Conservation (phyloP, 352 stramenopile genomes). For the Blastocystis sp. region DNA sequence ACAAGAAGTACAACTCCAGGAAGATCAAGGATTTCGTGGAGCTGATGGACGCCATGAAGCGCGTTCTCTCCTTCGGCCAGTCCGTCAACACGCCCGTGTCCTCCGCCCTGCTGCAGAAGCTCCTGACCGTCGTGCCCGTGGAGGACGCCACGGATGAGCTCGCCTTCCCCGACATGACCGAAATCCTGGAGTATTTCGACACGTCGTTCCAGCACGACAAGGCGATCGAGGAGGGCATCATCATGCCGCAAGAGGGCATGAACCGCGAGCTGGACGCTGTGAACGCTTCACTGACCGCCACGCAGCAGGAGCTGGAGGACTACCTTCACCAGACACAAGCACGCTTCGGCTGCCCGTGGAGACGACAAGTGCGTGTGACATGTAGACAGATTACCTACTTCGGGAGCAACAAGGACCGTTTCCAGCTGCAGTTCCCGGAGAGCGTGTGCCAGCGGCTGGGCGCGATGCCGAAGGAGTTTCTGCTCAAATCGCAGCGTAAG, state of each 20-base stretch:
- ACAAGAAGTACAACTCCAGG: constrained; percentile 86
- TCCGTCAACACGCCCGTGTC: constrained; percentile 76
- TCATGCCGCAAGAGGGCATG: constrained; percentile 88
- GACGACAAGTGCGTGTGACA: neutral
- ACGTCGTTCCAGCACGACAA: constrained; percentile 89
- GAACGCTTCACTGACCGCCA: constrained; percentile 74
- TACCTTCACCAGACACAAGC: constrained; percentile 80
- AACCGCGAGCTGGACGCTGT: constrained; percentile 84
- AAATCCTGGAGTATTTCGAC: constrained; percentile 89
- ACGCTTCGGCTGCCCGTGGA: constrained; percentile 73
- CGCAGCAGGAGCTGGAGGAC: constrained; percentile 76
- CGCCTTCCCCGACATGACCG: constrained; percentile 83
- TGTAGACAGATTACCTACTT: constrained; percentile 73
- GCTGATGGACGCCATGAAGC: constrained; percentile 84
- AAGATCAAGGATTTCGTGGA: constrained; percentile 90
- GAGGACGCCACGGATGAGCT: neutral
- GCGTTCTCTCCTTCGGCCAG: constrained; percentile 79
- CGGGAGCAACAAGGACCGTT: constrained; percentile 88
- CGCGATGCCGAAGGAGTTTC: constrained; percentile 75
- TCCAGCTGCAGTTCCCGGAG: constrained; percentile 87
- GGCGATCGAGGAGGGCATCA: constrained; percentile 84
- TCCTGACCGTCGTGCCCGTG: neutral
- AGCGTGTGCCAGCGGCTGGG: constrained; percentile 71
- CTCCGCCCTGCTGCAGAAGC: constrained; percentile 74
- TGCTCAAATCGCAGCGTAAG: constrained; percentile 86